Percentiles rank a stretch among this genome's conserved stretches.
Evolutionary conservation across 768 basidiomycete species (phyloP).

Genomic region (Pleurotus pulmonarius): DNA sequence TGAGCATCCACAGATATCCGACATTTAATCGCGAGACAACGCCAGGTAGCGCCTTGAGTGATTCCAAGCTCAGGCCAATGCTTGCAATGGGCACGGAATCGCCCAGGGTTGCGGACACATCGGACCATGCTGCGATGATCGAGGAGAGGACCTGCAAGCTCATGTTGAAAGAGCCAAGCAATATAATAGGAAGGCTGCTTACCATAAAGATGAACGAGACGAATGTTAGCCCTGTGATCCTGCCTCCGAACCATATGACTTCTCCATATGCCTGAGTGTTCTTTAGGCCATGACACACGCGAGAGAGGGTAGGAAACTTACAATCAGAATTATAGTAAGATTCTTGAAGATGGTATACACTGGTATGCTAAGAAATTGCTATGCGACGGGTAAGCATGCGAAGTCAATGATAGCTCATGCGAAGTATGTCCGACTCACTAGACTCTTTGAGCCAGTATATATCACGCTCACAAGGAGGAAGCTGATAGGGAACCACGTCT

Average conservation of each 20-base stretch:
- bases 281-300: background rate
- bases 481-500: conserved; percentile 93
- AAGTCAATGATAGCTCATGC: background rate
- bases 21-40: conserved; percentile 55
- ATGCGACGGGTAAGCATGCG: conserved; percentile 3
- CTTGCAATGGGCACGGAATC: conserved; percentile 31
- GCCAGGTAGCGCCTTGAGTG: conserved; percentile 37
- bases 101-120: conserved; percentile 52
- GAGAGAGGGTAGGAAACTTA: conserved; percentile 30
- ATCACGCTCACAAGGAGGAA: conserved; percentile 90
- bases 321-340: conserved; percentile 97
- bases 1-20: conserved; percentile 96
- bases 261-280: conserved; percentile 86
- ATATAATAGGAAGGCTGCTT: conserved; percentile 14
- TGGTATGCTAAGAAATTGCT: conserved; percentile 98
- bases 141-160: conserved; percentile 77
- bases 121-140: conserved; percentile 94
- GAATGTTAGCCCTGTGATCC: conserved; percentile 83
- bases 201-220: conserved; percentile 93
- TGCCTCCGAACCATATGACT: conserved; percentile 93
- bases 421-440: conserved; percentile 53
- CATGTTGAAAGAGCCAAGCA: background rate
- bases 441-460: conserved; percentile 95
- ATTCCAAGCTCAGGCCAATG: conserved; percentile 28
- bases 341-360: conserved; percentile 99